Evolutionary conservation across 2,329 filamentous ascomycete species (phyloP), one percentile per base, ranked within the genome.

Genomic region (Aspergillus sclerotialis): DNA sequence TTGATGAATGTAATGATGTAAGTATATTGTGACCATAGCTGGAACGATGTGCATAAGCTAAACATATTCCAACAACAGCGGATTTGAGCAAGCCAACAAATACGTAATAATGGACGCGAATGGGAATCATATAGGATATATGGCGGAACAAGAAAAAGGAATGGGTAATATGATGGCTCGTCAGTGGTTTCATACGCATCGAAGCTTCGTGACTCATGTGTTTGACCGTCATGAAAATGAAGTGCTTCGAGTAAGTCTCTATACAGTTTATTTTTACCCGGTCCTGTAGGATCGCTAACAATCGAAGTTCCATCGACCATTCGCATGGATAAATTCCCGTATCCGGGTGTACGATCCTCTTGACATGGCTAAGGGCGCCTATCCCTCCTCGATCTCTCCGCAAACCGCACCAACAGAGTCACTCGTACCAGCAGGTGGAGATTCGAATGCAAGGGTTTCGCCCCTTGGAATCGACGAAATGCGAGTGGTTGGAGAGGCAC

Each of bases 51-150:
- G 5, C 8, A 18, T 11, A 21, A 9, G 16, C 27, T 4, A 10
- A 15, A 28, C 13, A 17, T 12, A 30, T 11, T 6, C 10, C 8
- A 23, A 28, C 27, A 32, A 40, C 34, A 66, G 63, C 40, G 77
- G 78, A 2, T 80, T 80, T 44, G 78, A 82, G 55, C 78, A 82
- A 53, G 76, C 78, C 9, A 81, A 81, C 48, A 69, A 70, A 52
- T 82, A 82, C 50, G 69, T 78, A 10, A 78, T 82, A 31, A 73
- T 80, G 67, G 74, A 80, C 57, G 75, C 75, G 2, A 65, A 73
- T 34, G 78, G 78, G 5, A 73, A 75, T 38, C 77, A 78, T 42
- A 67, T 81, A 28, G 78, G 78, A 9, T 81, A 77, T 45, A 72
- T 82, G 50, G 77, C 75, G 19, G 78, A 82, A 55, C 69, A 73